Percentiles rank a stretch among this genome's conserved stretches.
Conservation (phyloP, 1,284 basidiomycete species). For the Stereum hirsutum region DNA sequence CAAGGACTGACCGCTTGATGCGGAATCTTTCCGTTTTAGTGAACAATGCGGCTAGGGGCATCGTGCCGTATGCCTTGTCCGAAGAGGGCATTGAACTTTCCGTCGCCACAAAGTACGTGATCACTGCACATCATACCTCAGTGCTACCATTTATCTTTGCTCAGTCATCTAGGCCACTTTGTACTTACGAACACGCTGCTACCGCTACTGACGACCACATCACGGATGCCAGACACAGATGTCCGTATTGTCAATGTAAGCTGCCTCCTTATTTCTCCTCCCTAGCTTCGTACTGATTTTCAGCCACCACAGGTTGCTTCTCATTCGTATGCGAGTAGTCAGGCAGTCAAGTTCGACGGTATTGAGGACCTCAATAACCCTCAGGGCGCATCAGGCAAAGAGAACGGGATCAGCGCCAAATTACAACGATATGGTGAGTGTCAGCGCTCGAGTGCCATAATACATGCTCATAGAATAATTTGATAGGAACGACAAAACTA, state of each 20-base stretch:
- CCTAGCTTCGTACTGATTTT: not conserved
- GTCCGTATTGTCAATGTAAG: constrained; percentile 11
- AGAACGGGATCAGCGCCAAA: constrained; percentile 16
- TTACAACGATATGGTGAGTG: constrained; percentile 30
- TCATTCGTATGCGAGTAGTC: constrained; percentile 12
- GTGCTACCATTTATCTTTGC: not conserved
- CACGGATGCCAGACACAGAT: constrained; percentile 4
- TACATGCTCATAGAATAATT: not conserved
- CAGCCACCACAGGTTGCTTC: not conserved
- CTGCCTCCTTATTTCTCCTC: not conserved
- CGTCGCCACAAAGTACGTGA: constrained; percentile 4
- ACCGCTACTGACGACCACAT: constrained; percentile 10
- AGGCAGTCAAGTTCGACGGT: constrained; percentile 19
- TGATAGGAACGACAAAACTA: constrained; percentile 22
- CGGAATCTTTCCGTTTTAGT: not conserved
- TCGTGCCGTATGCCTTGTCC: not conserved
- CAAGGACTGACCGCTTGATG: not conserved
- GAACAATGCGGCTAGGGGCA: constrained; percentile 6
- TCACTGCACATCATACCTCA: not conserved
- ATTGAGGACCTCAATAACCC: constrained; percentile 29
- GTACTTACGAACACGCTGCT: constrained; percentile 12
- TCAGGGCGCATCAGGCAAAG: not conserved
- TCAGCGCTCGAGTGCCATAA: not conserved
- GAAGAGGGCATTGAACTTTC: constrained; percentile 3
- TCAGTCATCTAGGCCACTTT: constrained; percentile 10